phyloP scores from a whole-genome alignment of 2,329 filamentous ascomycete species.

The Pezicula radicicola region DNA sequence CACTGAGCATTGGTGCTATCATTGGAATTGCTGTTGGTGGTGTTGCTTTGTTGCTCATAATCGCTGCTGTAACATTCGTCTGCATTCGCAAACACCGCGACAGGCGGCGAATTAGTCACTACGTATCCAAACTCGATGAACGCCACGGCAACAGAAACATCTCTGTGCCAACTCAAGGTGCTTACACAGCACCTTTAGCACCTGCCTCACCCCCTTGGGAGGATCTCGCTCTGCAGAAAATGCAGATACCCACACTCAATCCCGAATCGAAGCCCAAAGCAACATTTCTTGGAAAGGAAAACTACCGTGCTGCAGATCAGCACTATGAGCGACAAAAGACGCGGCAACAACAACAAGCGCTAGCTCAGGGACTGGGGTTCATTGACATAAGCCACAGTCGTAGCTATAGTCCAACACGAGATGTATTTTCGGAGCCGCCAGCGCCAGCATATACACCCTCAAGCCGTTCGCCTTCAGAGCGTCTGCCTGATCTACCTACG shows the following conservation, averaged over 20 bases:
- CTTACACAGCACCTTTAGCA: conserved; percentile 12
- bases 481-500: no score
- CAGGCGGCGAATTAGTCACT: conserved; percentile 4
- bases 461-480: no score
- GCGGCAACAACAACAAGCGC: conserved; percentile 1
- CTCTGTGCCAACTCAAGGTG: conserved; percentile 18
- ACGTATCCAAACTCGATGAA: conserved; percentile 18
- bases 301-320: not conserved
- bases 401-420: no score
- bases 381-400: no score
- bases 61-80: conserved; percentile 11
- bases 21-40: conserved; percentile 22
- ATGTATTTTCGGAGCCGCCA: no score
- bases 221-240: not conserved
- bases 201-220: conserved; percentile 2
- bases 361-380: no score
- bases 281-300: not conserved
- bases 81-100: conserved; percentile 13
- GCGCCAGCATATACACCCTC: no score
- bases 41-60: conserved; percentile 8
- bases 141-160: conserved; percentile 24
- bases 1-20: conserved; percentile 15
- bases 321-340: not conserved
- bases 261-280: not conserved
- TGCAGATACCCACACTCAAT: no score